Base-by-base conservation (phyloP, 768 basidiomycete species). In the Pleurotus citrinopileatus region DNA sequence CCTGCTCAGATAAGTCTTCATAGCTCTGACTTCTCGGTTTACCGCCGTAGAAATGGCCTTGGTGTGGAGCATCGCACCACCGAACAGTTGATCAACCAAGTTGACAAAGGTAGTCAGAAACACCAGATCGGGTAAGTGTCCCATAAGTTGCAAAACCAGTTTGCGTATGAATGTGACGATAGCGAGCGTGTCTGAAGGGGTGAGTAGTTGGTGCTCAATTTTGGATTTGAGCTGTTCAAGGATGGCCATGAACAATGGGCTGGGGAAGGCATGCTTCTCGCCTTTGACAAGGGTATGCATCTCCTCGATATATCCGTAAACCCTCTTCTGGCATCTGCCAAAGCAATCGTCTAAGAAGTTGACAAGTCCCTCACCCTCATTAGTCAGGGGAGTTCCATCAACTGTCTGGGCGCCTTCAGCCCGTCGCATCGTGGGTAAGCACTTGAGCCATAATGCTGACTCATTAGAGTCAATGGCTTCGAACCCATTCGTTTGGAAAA, bases 261-360 rank as follows among this genome's bases (percentile, higher is more conserved):
- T 92, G 3, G 86, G 81, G 29, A 73, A 69, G 9, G 58, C 55
- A 17, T 75, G 73, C 19, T 36, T 38, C 42, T 6, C 59, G 32
- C 34, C 61, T 4, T 51, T 62, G 48, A 56, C 59, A 19, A 83
- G 63, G 0, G 67, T 61, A 4, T 77, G 65, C 57, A 86, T 68
- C 20, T 85, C 85, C 61, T 97, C 94, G 51, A 96, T 76, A 63
- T 96, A 98, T 25, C 83, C 80, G 65, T 94, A 90, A 0, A 93
- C 91, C 2, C 87, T 88, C 67, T 89, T 92, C 58, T 87, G 64
- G 60, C 87, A 94, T 15, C 91, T 78, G 54, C 88, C 86, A 2
- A 89, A 76, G 62, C 93, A 96, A 47, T 94, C 92, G 58, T 98
- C 95, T 9, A 97, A 61, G 70, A 97, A 94, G 0, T 68, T 55